Conservation (phyloP, 176 grass and related monocot species). For the Bolboschoenus planiculmis region DNA sequence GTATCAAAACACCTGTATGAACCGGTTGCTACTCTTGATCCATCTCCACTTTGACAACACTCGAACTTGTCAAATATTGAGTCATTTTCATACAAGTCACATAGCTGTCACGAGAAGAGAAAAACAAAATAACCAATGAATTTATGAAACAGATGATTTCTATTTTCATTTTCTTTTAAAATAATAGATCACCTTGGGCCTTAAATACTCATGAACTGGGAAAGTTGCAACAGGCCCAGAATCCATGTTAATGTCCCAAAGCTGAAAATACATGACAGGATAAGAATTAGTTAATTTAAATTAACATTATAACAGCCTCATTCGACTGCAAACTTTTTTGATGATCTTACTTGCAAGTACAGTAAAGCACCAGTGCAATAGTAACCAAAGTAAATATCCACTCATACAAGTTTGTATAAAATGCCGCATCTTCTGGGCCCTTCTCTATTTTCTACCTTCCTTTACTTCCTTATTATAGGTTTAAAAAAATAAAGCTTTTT, state of each 20-base stretch:
- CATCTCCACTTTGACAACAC: slow-evolving; percentile 91
- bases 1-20: slow-evolving; percentile 67
- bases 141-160: neutral
- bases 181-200: slow-evolving; percentile 76
- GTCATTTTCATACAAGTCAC: slow-evolving; percentile 99
- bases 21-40: slow-evolving; percentile 76
- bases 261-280: slow-evolving; percentile 37
- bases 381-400: neutral
- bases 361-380: neutral
- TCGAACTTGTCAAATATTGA: slow-evolving; percentile 99
- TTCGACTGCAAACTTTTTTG: neutral
- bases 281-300: slow-evolving; percentile 5
- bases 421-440: neutral
- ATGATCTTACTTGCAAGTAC: neutral
- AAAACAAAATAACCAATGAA: slow-evolving; percentile 17
- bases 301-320: neutral
- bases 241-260: slow-evolving; percentile 97
- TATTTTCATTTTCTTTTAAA: slow-evolving; percentile 23
- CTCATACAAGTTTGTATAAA: neutral
- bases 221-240: slow-evolving; percentile 80
- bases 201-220: slow-evolving; percentile 92
- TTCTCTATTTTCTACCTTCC: neutral
- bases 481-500: neutral
- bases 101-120: slow-evolving; percentile 56
- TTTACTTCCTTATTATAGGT: neutral